These are phyloP conservation scores for Neurospora africana DNA, from an alignment of 495 filamentous ascomycete genomes.

Conservation along the genomic window DNA sequence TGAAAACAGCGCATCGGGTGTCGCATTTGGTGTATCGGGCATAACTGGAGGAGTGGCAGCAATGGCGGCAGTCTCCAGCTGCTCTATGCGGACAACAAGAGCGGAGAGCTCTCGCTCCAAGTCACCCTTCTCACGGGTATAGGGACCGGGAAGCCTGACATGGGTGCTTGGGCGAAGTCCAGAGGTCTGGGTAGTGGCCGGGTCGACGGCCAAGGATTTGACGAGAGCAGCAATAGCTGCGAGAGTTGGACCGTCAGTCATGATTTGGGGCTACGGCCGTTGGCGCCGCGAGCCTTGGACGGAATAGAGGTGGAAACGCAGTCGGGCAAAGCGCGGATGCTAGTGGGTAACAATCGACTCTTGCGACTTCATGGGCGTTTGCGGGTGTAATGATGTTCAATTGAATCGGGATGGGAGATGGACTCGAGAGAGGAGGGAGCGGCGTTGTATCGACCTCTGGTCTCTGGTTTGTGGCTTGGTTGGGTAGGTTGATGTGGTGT, in stretches of 20 bases:
- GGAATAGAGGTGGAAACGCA: background rate
- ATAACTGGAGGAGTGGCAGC: conserved; percentile 37
- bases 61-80: conserved; percentile 49
- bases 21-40: conserved; percentile 55
- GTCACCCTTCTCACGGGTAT: conserved; percentile 50
- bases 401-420: background rate
- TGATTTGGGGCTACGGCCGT: conserved; percentile 19
- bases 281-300: conserved; percentile 11
- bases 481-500: background rate
- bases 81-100: conserved; percentile 55
- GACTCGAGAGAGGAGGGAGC: background rate
- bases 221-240: conserved; percentile 53
- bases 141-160: conserved; percentile 53
- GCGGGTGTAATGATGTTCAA: background rate
- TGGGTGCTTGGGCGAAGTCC: conserved; percentile 28
- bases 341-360: background rate
- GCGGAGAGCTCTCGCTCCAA: conserved; percentile 64
- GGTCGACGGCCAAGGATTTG: conserved; percentile 47
- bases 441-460: background rate
- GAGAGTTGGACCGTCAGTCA: conserved; percentile 53
- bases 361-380: conserved; percentile 7
- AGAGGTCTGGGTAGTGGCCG: conserved; percentile 18
- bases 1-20: conserved; percentile 41
- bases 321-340: conserved; percentile 1
- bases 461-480: conserved; percentile 1